Evolutionary conservation across 352 stramenopile genomes (phyloP).

Genomic region (Phytophthora pini): DNA sequence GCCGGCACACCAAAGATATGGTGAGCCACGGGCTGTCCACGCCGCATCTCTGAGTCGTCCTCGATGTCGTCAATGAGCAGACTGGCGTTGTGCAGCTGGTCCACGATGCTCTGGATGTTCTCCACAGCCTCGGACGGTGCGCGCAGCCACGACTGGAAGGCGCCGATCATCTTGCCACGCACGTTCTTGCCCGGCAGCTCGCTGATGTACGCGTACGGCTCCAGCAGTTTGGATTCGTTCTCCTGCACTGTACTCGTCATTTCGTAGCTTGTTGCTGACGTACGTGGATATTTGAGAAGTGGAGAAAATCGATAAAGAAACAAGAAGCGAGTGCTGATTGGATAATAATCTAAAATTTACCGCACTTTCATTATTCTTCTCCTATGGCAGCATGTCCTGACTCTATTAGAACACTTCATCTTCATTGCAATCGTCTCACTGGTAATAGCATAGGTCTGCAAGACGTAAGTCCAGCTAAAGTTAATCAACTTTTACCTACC

Average conservation of each 20-base stretch:
- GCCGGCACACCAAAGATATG: conserved; percentile 95
- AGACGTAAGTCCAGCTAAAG: too few relatives aligned
- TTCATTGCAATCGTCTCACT: too few relatives aligned
- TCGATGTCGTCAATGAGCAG: conserved; percentile 99
- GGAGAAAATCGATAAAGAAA: not conserved
- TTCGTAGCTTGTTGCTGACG: not conserved
- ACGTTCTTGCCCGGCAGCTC: conserved; percentile 91
- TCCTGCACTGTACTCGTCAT: conserved; percentile 38
- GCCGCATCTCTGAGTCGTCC: conserved; percentile 96
- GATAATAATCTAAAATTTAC: too few relatives aligned
- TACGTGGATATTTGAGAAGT: conserved; percentile 7
- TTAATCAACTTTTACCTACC: too few relatives aligned
- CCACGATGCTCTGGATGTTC: conserved; percentile 94
- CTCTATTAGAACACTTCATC: too few relatives aligned
- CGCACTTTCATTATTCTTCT: too few relatives aligned
- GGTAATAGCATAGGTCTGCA: too few relatives aligned
- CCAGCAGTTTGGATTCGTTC: conserved; percentile 70
- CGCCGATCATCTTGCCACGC: conserved; percentile 86
- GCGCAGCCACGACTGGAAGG: conserved; percentile 87
- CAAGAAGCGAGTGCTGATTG: too few relatives aligned
- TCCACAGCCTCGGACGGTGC: conserved; percentile 67
- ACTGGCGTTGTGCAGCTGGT: conserved; percentile 96
- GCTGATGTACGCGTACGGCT: conserved; percentile 91
- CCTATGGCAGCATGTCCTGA: too few relatives aligned
- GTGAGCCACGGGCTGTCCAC: conserved; percentile 95